Base-by-base conservation (phyloP, 2,329 filamentous ascomycete genomes). In the Aspergillus ochraceoroseus region DNA sequence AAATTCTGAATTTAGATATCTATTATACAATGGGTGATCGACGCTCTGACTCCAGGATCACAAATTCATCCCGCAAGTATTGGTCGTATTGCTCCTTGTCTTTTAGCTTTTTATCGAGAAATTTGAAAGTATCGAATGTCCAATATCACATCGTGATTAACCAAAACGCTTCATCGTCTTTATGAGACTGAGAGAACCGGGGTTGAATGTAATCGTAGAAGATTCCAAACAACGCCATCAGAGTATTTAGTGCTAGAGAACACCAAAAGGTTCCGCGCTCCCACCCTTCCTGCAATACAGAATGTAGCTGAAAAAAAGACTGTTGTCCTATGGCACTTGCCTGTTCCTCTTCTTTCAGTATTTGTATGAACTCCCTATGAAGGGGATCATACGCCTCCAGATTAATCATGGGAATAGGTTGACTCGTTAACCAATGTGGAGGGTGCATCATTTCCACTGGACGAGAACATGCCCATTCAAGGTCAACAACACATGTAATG, bases 141-240 rank as follows among this genome's bases (percentile, higher is more conserved):
- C 48, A 56, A 30, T 52, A 56, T 17, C 40, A 31, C 37, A 49
- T 48, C 12, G 46, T 50, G 19, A 54, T 49, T 3, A 2, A 9
- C 28, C 41, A 54, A 36, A 51, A 57, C 2, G 38, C 38, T 3
- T 37, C 19, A 22, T 50, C 39, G 6, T 48, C 32, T n/a, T n/a
- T n/a, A 7, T 56, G 51, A 23, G 22, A n/a, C 14, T 43, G 49
- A 7, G 47, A 49, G 12, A 57, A 48, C 30, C 27, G 45, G 20
- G 45, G 50, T 30, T 56, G 57, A 13, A 60, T 55, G 12, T 54
- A 32, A 9, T 58, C 47, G 28, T 58, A 50, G 40, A 58, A 59
- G 3, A 59, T 41, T 8, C 11, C 38, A 33, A 55, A 51, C 14
- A 59, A 37, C 3, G 43, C 55, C 7, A 39, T 52, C 4, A 55